Percentiles rank a stretch among this genome's conserved stretches.
Conservation (phyloP, 2,329 filamentous ascomycete genomes). For the Penicillium sp. region DNA sequence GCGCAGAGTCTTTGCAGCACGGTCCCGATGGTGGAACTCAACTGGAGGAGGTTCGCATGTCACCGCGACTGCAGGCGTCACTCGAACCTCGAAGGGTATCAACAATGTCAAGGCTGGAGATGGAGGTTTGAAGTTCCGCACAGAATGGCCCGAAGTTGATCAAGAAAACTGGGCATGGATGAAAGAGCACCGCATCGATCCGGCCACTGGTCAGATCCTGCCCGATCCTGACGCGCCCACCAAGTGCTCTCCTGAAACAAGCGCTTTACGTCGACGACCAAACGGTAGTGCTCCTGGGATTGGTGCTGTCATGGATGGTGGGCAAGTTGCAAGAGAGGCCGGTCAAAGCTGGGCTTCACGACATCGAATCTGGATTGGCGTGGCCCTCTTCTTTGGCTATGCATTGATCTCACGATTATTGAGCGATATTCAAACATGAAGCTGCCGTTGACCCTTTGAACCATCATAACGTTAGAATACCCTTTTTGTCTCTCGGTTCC, state of each 20-base stretch:
- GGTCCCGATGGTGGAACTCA: conserved; percentile 93
- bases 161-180: conserved; percentile 91
- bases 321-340: conserved; percentile 69
- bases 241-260: conserved; percentile 60
- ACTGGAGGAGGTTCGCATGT: conserved; percentile 77
- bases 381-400: conserved; percentile 72
- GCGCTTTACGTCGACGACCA: conserved; percentile 61
- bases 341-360: conserved; percentile 76
- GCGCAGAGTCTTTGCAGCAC: conserved; percentile 69
- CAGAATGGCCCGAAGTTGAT: conserved; percentile 87
- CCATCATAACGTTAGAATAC: conserved; percentile 2
- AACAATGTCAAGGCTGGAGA: conserved; percentile 81
- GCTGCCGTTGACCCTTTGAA: background rate
- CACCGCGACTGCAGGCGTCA: conserved; percentile 48
- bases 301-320: conserved; percentile 70
- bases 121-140: conserved; percentile 81
- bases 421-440: conserved; percentile 47
- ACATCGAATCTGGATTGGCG: conserved; percentile 72
- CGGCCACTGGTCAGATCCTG: conserved; percentile 66
- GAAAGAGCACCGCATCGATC: conserved; percentile 74
- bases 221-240: conserved; percentile 51
- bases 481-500: conserved; percentile 2
- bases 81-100: conserved; percentile 63
- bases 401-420: conserved; percentile 75
- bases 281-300: conserved; percentile 53